Conservation (phyloP, 179 eudicot genomes). For the Carnegiea gigantea region DNA sequence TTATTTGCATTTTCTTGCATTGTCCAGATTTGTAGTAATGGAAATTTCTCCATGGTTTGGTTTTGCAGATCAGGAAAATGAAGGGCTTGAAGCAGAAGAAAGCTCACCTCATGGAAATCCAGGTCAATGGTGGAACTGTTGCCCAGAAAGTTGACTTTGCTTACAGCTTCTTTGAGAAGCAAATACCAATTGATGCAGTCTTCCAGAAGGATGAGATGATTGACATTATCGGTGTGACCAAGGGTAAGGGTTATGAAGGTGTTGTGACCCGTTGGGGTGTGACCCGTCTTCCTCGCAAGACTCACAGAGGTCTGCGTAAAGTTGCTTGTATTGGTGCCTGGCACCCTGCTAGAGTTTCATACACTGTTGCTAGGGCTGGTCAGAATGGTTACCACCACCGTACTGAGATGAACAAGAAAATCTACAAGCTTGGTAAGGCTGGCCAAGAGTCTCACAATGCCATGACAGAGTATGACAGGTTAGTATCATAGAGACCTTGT, state of each 20-base stretch:
- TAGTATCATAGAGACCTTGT: neutral
- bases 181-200: constrained; percentile 64
- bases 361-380: constrained; percentile 85
- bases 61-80: constrained; percentile 59
- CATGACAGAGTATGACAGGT: constrained; percentile 77
- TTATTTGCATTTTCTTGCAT: neutral
- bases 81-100: constrained; percentile 78
- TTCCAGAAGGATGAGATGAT: constrained; percentile 78
- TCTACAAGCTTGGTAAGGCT: constrained; percentile 68
- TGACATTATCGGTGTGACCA: constrained; percentile 79
- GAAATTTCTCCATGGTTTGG: neutral
- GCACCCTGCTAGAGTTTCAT: constrained; percentile 82
- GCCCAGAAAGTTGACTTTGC: constrained; percentile 74
- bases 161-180: constrained; percentile 70
- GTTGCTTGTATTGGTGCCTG: constrained; percentile 87
- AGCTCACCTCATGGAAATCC: constrained; percentile 75
- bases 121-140: constrained; percentile 68
- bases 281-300: constrained; percentile 87
- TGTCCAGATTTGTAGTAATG: neutral
- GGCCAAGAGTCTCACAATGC: constrained; percentile 59
- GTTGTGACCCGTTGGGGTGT: constrained; percentile 93
- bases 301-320: constrained; percentile 86
- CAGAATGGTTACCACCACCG: constrained; percentile 89
- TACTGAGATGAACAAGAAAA: constrained; percentile 82
- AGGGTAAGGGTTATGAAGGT: constrained; percentile 81